phyloP scores from a whole-genome alignment of 345 rosid genomes.

The Salix viminalis region DNA sequence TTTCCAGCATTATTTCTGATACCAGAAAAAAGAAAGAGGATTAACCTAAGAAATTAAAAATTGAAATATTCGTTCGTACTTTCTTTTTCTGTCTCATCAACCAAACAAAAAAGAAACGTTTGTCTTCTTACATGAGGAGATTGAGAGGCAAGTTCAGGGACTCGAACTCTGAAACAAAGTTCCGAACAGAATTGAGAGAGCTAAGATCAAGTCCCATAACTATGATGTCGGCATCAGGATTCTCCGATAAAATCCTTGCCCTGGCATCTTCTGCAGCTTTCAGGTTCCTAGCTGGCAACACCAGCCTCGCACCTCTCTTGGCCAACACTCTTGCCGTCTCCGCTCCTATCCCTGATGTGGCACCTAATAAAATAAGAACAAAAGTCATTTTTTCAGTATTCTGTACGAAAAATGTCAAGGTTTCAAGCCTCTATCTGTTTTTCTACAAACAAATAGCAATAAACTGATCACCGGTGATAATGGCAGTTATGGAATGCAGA shows the following conservation, averaged over 20 bases:
- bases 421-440: neutral
- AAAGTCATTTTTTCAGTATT: neutral
- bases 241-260: conserved; percentile 68
- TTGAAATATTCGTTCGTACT: neutral
- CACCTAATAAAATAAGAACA: conserved; percentile 39
- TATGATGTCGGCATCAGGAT: conserved; percentile 54
- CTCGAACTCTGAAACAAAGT: conserved; percentile 64
- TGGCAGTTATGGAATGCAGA: conserved; percentile 63
- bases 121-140: conserved; percentile 65
- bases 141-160: conserved; percentile 71
- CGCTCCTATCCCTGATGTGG: conserved; percentile 95
- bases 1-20: conserved; percentile 92
- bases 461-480: conserved; percentile 65
- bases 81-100: conserved; percentile 13
- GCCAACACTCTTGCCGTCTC: conserved; percentile 90
- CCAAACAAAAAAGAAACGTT: conserved; percentile 16
- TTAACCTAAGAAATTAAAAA: neutral
- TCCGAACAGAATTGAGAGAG: conserved; percentile 66
- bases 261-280: conserved; percentile 82
- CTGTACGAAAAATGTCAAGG: neutral
- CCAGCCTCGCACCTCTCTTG: conserved; percentile 71
- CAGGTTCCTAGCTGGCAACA: conserved; percentile 72
- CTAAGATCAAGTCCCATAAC: conserved; percentile 91
- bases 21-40: neutral
- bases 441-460: neutral